These are phyloP conservation scores for Cyanidioschyzon merolae DNA, from an alignment of 23 red algal species.

Conservation along the genomic window DNA sequence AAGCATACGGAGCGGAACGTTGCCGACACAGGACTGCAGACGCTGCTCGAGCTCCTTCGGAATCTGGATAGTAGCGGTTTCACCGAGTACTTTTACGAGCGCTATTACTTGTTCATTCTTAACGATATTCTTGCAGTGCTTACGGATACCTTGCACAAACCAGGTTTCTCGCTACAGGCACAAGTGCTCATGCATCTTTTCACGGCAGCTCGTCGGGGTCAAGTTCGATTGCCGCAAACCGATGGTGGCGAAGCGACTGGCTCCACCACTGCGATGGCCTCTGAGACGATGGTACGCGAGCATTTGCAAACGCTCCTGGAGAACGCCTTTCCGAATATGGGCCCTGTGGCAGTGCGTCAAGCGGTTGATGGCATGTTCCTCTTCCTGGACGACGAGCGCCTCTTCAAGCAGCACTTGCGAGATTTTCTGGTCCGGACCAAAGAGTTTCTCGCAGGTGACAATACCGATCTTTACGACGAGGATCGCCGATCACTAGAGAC, in stretches of 20 bases:
- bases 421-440: slow-evolving; percentile 97
- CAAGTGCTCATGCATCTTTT: slow-evolving; percentile 75
- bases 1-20: slow-evolving; percentile 98
- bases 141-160: slow-evolving; percentile 84
- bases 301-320: slow-evolving; percentile 66
- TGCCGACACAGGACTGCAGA: slow-evolving; percentile 87
- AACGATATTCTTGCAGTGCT: slow-evolving; percentile 89
- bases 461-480: slow-evolving; percentile 91
- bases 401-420: slow-evolving; percentile 85
- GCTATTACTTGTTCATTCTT: slow-evolving; percentile 68
- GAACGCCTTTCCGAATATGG: slow-evolving; percentile 84
- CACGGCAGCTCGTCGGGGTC: slow-evolving; percentile 39
- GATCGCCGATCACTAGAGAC: slow-evolving; percentile 44
- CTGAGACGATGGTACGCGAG: slow-evolving; percentile 37
- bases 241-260: background rate
- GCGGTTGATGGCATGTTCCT: slow-evolving; percentile 61
- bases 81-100: slow-evolving; percentile 72
- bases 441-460: slow-evolving; percentile 88
- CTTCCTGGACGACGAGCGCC: slow-evolving; percentile 57
- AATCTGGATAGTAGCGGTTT: slow-evolving; percentile 55
- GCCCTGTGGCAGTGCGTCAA: slow-evolving; percentile 35
- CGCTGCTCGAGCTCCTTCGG: slow-evolving; percentile 64
- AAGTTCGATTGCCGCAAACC: background rate
- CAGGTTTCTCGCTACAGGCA: slow-evolving; percentile 77
- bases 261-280: background rate